phyloP scores from a whole-genome alignment of 345 rosid genomes.

The Abelmoschus esculentus region DNA sequence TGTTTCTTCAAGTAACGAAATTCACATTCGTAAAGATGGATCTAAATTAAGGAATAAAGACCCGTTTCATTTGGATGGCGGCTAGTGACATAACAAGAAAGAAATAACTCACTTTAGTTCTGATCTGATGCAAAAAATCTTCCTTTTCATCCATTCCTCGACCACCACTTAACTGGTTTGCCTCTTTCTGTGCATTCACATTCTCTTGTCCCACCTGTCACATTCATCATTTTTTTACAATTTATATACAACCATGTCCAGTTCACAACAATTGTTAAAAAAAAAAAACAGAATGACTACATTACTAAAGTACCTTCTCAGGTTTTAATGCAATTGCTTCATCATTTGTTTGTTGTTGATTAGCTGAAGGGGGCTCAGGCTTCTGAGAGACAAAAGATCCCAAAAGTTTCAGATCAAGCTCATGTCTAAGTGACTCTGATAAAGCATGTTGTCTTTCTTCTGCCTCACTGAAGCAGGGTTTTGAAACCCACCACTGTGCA shows the following conservation, averaged over 20 bases:
- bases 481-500: constrained; percentile 48
- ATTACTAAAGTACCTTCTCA: constrained; percentile 37
- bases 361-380: constrained; percentile 26
- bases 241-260: constrained; percentile 8
- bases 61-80: background rate
- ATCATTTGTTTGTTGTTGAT: constrained; percentile 25
- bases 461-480: constrained; percentile 25
- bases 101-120: constrained; percentile 62
- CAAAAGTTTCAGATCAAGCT: constrained; percentile 26
- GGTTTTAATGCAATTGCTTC: constrained; percentile 27
- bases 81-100: background rate
- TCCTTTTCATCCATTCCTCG: constrained; percentile 50
- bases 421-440: constrained; percentile 26
- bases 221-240: constrained; percentile 13
- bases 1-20: background rate
- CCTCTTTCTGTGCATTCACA: constrained; percentile 31
- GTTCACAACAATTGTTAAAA: background rate
- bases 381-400: constrained; percentile 27
- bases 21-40: background rate
- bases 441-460: constrained; percentile 29
- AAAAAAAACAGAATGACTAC: background rate
- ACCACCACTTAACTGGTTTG: constrained; percentile 27
- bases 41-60: background rate
- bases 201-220: constrained; percentile 41
- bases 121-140: constrained; percentile 78